Base-by-base conservation (phyloP, 73 alveolate species). In the Paramecium bursaria region DNA sequence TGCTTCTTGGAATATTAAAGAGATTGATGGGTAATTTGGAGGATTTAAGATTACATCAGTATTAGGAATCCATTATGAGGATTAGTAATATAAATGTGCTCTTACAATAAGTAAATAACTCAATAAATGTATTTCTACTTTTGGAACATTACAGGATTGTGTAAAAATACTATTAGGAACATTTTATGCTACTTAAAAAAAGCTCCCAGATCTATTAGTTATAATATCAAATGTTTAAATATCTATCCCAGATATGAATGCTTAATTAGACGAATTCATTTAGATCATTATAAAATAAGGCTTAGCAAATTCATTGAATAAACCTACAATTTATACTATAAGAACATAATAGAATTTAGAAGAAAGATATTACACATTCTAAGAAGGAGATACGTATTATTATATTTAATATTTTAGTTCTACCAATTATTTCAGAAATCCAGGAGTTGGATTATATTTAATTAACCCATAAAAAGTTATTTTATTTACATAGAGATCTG, bases 401-500 rank as follows among this genome's bases (percentile, higher is more conserved):
- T n/a, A 14, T 30, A 25, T 35, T 47, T 39, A 31, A 15, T 67
- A 15, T 17, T 15, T 14, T 67, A 67, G 82, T 11, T 53, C 33
- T 39, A 14, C 82, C 19, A 25, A 42, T 25, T 67, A 33, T 67
- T 67, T 39, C 13, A 67, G 33, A 67, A 67, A 67, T 30, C 60
- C 82, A 3, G 26, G 33, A 33, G 55, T 42, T 11, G 82, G 82
- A 31, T 35, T 15, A 26, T 13, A 17, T 25, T 67, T 1, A 67
- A 67, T 67, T 53, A 67, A 67, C 33, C 33, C n/a, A 17, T 6
- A 14, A 57, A 57, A 5, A 33, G 55, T 39, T 67, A 25, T 15
- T 61, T 61, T 61, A 13, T 54, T 33, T 61, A 6, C 80, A 14
- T 67, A 33, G 13, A 67, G 82, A 67, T 19, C 60, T 10, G 82